Percentiles rank a stretch among this genome's conserved stretches.
These are phyloP conservation scores for Miscanthus lutarioriparius DNA, from an alignment of 176 grass and related monocot genomes.

Conservation along the genomic window DNA sequence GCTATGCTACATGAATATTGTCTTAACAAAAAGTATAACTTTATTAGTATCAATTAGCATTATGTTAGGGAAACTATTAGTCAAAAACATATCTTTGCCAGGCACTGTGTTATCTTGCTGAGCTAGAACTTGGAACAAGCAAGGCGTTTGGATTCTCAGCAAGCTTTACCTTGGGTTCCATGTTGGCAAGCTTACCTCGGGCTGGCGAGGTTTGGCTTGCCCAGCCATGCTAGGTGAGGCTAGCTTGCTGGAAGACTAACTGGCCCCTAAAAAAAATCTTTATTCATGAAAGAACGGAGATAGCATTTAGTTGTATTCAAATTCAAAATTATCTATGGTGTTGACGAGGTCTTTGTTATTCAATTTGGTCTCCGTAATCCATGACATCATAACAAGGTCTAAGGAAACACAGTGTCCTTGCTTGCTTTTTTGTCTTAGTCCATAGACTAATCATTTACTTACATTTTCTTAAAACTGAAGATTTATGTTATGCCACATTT, in stretches of 20 bases:
- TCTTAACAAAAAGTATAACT: not conserved
- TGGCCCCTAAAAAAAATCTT: not conserved
- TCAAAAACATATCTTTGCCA: not conserved
- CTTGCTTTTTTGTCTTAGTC: not conserved
- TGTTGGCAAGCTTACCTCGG: not conserved
- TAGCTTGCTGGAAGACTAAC: not conserved
- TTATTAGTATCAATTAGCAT: not conserved
- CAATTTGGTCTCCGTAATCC: not conserved
- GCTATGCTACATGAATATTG: not conserved
- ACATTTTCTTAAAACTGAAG: not conserved
- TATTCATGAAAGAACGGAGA: not conserved
- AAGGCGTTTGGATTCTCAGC: not conserved
- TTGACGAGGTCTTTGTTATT: not conserved
- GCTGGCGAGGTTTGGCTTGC: not conserved
- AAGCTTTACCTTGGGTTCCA: not conserved
- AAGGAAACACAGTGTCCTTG: not conserved
- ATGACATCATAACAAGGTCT: not conserved
- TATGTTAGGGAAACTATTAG: not conserved
- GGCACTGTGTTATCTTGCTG: not conserved
- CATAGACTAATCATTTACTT: constrained; percentile 21
- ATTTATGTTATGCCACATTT: not conserved
- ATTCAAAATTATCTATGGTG: not conserved
- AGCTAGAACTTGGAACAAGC: not conserved
- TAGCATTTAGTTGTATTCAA: not conserved
- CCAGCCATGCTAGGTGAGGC: not conserved